Percentiles rank a stretch among this genome's conserved stretches.
Conservation (phyloP, 225 moss, liverwort and hornwort species). For the Antitrichia curtipendula region DNA sequence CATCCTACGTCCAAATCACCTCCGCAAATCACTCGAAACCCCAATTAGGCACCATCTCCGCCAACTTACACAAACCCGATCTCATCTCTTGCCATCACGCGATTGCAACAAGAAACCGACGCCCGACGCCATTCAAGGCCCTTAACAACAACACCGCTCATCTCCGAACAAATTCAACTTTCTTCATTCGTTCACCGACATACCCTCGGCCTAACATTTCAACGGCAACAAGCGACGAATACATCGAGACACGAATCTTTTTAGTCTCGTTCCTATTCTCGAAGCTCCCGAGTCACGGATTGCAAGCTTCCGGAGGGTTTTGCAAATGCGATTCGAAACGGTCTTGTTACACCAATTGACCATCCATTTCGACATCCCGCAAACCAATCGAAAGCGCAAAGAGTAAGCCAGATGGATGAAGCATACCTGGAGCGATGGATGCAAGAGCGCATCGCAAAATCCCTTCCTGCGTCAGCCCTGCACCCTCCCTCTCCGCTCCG, state of each 20-base stretch:
- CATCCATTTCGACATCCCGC: background rate
- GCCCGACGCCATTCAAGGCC: background rate
- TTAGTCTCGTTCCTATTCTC: background rate
- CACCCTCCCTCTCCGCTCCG: background rate
- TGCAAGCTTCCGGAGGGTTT: background rate
- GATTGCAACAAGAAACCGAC: background rate
- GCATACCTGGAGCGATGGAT: slow-evolving; percentile 1
- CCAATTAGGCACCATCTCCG: background rate
- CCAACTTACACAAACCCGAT: background rate
- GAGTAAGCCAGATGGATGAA: background rate
- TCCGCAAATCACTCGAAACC: background rate
- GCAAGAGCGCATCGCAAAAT: background rate
- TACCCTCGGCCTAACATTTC: background rate
- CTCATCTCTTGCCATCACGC: background rate
- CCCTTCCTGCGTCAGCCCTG: background rate
- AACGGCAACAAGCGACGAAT: background rate
- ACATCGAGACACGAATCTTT: background rate
- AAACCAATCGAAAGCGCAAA: background rate
- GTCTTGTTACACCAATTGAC: background rate
- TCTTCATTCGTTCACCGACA: background rate
- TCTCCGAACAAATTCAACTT: background rate
- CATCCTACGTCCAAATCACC: background rate
- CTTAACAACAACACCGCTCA: background rate
- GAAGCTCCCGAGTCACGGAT: background rate
- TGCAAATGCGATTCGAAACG: background rate